A percentile compares a stretch with the other conserved stretches of the same genome.
Evolutionary conservation across 257 asterid species (phyloP).

Genomic region (Coffea eugenioides): DNA sequence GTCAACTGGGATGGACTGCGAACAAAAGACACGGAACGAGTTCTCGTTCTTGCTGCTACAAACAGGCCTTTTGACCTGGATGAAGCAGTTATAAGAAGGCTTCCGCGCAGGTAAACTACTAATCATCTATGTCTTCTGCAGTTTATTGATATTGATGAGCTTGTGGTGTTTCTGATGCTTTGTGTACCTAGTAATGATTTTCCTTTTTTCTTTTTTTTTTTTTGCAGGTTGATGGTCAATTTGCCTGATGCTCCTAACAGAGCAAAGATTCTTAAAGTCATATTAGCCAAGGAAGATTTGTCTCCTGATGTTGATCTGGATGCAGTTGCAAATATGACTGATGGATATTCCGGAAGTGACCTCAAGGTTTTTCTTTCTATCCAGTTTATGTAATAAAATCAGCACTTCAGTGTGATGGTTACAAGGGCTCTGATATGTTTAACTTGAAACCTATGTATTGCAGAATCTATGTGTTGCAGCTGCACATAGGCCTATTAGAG

Average conservation of each 20-base stretch:
- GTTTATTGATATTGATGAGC: neutral
- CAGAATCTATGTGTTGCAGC: slow-evolving; percentile 94
- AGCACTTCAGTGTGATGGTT: neutral
- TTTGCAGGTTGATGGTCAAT: slow-evolving; percentile 81
- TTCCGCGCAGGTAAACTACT: slow-evolving; percentile 71
- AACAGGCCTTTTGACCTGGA: slow-evolving; percentile 97
- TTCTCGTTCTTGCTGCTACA: slow-evolving; percentile 94
- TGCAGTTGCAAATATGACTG: slow-evolving; percentile 73
- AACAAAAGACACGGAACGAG: slow-evolving; percentile 88
- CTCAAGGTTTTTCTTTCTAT: slow-evolving; percentile 62
- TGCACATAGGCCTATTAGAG: slow-evolving; percentile 91
- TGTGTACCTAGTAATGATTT: neutral
- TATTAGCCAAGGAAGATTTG: slow-evolving; percentile 83
- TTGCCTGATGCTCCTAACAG: slow-evolving; percentile 92
- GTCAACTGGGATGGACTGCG: slow-evolving; percentile 96
- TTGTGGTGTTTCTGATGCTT: slow-evolving; percentile 11
- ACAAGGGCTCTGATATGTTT: neutral
- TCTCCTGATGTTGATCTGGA: slow-evolving; percentile 74
- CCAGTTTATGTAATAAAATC: neutral
- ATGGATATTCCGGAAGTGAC: slow-evolving; percentile 98
- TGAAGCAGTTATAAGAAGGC: slow-evolving; percentile 89
- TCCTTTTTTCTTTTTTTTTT: neutral
- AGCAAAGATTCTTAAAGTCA: slow-evolving; percentile 77
- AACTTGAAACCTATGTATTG: neutral
- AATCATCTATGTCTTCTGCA: neutral